These are phyloP conservation scores for Geotrichum histeridarum DNA, from an alignment of 1,139 yeast genomes.

Conservation along the genomic window DNA sequence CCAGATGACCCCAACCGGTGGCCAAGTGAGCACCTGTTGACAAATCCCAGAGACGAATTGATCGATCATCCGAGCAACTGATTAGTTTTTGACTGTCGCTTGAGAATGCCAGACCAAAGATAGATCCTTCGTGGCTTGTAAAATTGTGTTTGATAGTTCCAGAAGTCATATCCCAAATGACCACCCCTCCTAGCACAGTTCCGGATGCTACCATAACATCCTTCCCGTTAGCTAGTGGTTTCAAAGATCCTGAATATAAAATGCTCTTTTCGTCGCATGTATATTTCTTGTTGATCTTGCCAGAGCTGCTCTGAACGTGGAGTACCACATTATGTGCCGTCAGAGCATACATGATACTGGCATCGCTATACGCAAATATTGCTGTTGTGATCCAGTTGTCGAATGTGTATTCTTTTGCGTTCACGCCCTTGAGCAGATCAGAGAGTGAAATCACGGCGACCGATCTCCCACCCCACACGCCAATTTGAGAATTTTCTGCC, in stretches of 20 bases:
- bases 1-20: conserved; percentile 94
- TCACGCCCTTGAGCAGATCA: conserved; percentile 8
- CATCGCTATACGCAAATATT: conserved; percentile 44
- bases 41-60: conserved; percentile 70
- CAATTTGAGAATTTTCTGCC: conserved; percentile 35
- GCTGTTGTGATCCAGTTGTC: conserved; percentile 76
- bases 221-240: conserved; percentile 40
- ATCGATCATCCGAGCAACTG: conserved; percentile 91
- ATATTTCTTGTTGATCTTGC: conserved; percentile 40
- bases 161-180: conserved; percentile 55
- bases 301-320: conserved; percentile 40
- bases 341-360: conserved; percentile 41
- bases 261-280: conserved; percentile 73
- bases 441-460: conserved; percentile 39
- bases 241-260: conserved; percentile 77
- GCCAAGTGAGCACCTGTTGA: conserved; percentile 52
- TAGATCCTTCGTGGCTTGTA: conserved; percentile 81
- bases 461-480: conserved; percentile 72
- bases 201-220: conserved; percentile 70
- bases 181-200: conserved; percentile 84
- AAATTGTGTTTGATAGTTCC: conserved; percentile 50
- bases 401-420: conserved; percentile 45
- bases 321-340: conserved; percentile 79
- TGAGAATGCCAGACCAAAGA: conserved; percentile 72
- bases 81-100: conserved; percentile 51